Conservation (phyloP, 2,329 filamentous ascomycete genomes). For the Trematosphaeria pertusa region DNA sequence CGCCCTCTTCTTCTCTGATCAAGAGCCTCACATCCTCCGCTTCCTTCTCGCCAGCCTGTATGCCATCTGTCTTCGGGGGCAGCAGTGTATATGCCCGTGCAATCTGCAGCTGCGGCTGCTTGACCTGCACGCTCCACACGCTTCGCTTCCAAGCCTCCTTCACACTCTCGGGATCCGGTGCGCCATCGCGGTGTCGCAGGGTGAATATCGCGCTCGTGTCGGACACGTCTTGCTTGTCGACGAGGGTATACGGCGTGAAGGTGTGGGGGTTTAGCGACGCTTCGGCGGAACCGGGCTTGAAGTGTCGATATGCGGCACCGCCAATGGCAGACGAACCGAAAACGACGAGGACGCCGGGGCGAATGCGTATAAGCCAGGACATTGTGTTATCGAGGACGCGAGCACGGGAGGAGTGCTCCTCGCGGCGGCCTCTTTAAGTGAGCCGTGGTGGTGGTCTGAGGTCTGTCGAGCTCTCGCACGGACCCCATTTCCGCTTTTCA, state of each 20-base stretch:
- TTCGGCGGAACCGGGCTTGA: constrained; percentile 28
- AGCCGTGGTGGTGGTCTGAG: neutral
- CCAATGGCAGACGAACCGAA: constrained; percentile 42
- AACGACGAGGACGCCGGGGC: constrained; percentile 38
- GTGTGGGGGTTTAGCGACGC: constrained; percentile 61
- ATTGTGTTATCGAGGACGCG: constrained; percentile 17
- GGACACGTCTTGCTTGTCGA: constrained; percentile 67
- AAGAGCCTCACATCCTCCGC: constrained; percentile 69
- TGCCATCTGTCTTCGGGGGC: constrained; percentile 60
- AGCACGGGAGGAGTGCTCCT: neutral
- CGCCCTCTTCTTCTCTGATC: constrained; percentile 77
- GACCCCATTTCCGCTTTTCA: no score
- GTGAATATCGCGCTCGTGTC: constrained; percentile 74
- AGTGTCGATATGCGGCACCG: constrained; percentile 44
- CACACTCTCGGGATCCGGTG: constrained; percentile 36
- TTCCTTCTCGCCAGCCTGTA: constrained; percentile 30
- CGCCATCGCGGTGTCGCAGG: constrained; percentile 54
- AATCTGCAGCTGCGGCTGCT: constrained; percentile 93
- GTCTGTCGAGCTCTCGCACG: no score
- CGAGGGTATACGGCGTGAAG: constrained; percentile 72
- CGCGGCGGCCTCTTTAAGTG: neutral
- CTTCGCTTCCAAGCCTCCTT: constrained; percentile 63
- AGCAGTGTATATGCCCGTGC: constrained; percentile 90
- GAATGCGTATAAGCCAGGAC: constrained; percentile 37
- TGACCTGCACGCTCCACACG: constrained; percentile 89